Evolutionary conservation across 1,139 yeast genomes (phyloP), one percentile per base, ranked within the genome.

Genomic region (Ogataea hybrid): DNA sequence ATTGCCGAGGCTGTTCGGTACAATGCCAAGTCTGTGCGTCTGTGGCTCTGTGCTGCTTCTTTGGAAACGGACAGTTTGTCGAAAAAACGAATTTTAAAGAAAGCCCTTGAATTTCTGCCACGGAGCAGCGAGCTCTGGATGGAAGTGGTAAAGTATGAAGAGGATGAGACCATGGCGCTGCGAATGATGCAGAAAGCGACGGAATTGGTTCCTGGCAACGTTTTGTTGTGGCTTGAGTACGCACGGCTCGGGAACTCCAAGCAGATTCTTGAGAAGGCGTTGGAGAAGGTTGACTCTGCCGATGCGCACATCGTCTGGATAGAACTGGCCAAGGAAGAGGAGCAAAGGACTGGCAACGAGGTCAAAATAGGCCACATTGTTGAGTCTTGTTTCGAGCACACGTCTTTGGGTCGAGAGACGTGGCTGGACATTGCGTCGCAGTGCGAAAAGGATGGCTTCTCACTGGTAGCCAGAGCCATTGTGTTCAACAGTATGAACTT

Each of bases 21-120:
- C 53, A 75, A 81, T 41, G 74, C 79, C 0, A 65, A 63, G 32
- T 79, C 89, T 2, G 72, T 77, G 35, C 68, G 68, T 30, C 63
- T 92, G 11, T 92, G 98, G 98, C 46, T 78, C 2, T 74, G 74
- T 44, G 95, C 95, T 0, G 62, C 71, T 34, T 79, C 77, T 3
- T 64, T 86, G 30, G 96, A 90, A 56, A 66, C 65, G 1, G 89
- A 82, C 35, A 44, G 50, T 0, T 54, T 68, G 4, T 68, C 82
- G 0, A 74, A 79, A 49, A 71, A 75, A 39, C 68, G 77, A 43
- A 72, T 86, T 0, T 60, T 85, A 23, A 79, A 84, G 68, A 79
- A 73, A 51, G 86, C 79, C 0, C 60, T 83, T 16, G 82, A 76
- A 43, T 68, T 65, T 31, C 50, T 78, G 5, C 87, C 88, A 0